Percentiles rank a stretch among this genome's conserved stretches.
Evolutionary conservation across 2,329 filamentous ascomycete genomes (phyloP).

Genomic region (Alternaria brassicicola): DNA sequence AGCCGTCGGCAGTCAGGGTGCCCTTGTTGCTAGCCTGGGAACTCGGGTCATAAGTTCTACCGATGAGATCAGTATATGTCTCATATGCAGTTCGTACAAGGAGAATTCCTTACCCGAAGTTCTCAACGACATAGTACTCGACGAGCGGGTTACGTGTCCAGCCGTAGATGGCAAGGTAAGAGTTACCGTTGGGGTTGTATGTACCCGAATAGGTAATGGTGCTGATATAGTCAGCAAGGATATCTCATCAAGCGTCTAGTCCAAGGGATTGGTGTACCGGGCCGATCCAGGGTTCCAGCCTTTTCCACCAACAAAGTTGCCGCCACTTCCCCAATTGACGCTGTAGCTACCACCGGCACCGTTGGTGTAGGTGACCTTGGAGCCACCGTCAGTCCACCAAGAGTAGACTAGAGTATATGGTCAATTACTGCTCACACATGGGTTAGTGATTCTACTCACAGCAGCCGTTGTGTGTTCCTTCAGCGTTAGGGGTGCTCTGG

Average conservation of each 20-base stretch:
- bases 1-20: conserved; percentile 39
- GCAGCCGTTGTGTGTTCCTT: conserved; percentile 63
- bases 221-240: conserved; percentile 12
- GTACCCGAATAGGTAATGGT: conserved; percentile 44
- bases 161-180: conserved; percentile 63
- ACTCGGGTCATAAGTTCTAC: conserved; percentile 54
- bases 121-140: conserved; percentile 61
- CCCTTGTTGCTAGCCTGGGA: conserved; percentile 50
- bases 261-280: conserved; percentile 49
- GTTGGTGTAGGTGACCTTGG: conserved; percentile 62
- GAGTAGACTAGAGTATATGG: conserved; percentile 51
- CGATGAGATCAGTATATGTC: background rate
- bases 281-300: conserved; percentile 62
- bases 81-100: background rate
- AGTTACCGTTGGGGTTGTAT: conserved; percentile 45
- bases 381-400: conserved; percentile 64
- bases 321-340: conserved; percentile 57
- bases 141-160: conserved; percentile 62
- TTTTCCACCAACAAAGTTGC: conserved; percentile 64
- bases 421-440: background rate
- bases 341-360: conserved; percentile 58
- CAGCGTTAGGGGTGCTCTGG: conserved; percentile 54
- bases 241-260: background rate
- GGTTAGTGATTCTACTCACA: conserved; percentile 39
- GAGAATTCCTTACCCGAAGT: conserved; percentile 49